Evolutionary conservation across 768 basidiomycete species (phyloP), one percentile per base, ranked within the genome.

Genomic region (Tulasnella sp.): DNA sequence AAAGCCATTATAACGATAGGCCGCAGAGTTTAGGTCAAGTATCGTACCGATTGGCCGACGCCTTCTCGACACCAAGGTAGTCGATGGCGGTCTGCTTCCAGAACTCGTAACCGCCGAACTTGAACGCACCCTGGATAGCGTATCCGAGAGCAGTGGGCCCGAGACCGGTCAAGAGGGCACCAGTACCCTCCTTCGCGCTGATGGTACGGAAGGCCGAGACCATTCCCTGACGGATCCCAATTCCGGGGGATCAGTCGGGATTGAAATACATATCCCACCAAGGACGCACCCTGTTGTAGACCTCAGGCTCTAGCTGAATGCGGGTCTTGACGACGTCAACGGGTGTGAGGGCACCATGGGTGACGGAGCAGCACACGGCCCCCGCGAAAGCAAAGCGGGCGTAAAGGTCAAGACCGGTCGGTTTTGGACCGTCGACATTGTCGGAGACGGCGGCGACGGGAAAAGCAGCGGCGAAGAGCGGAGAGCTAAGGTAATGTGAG

Each of bases 111-210:
- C 95, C 91, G 83, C 95, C 95, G 81, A 93, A 97, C 83, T 98
- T 98, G 90, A 96, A 94, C 87, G 95, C 89, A 80, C 95, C 95
- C 83, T 97, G 95, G 77, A 94, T 86, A 9, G 93, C 92, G 84
- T 95, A 95, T 75, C 95, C 94, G 81, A 96, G 84, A 75, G 94
- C 84, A 73, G 95, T 98, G 69, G 95, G 95, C 41, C 92, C 92
- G 79, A 97, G 84, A 78, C 95, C 95, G 82, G 96, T 98, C 89
- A 94, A 91, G 81, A 97, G 87, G 81, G 93, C 95, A 42, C 81
- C 87, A 74, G 88, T 81, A 77, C 95, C 92, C 81, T 95, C 91
- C 80, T 93, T 92, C 47, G 86, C 86, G 71, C 90, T 69, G 78
- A 95, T 87, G 42, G 85, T 84, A 72, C 84, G 83, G 75, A 94